Evolutionary conservation across 2,329 filamentous ascomycete genomes (phyloP).

Genomic region (Aspergillus fructus): DNA sequence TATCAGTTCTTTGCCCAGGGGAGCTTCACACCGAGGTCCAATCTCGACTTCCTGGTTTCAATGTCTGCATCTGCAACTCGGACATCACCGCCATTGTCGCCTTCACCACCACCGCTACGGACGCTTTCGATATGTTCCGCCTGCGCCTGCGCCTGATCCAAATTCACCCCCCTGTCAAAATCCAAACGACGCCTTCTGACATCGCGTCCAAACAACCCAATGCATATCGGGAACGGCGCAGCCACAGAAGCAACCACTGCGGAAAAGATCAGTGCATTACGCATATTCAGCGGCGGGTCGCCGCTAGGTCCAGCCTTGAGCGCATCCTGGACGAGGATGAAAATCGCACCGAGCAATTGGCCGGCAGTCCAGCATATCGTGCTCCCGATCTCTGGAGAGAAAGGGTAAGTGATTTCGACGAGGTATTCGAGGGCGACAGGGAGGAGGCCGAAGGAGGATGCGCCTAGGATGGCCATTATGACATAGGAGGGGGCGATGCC

Average conservation of each 20-base stretch:
- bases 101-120: background rate
- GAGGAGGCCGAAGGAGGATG: constrained; percentile 74
- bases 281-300: constrained; percentile 70
- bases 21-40: constrained; percentile 5
- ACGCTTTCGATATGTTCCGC: background rate
- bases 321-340: constrained; percentile 79
- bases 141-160: constrained; percentile 14
- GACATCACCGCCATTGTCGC: background rate
- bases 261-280: constrained; percentile 72
- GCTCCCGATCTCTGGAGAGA: constrained; percentile 80
- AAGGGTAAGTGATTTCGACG: constrained; percentile 82
- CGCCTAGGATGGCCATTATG: constrained; percentile 74
- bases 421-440: constrained; percentile 85
- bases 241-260: constrained; percentile 67
- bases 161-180: constrained; percentile 34
- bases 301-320: constrained; percentile 55
- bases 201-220: constrained; percentile 67
- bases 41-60: constrained; percentile 1
- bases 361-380: constrained; percentile 84
- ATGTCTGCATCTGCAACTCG: background rate
- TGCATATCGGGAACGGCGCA: constrained; percentile 64
- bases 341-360: constrained; percentile 79
- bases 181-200: constrained; percentile 42
- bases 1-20: constrained; percentile 5
- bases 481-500: constrained; percentile 63